These are phyloP conservation scores for Podosphaera fusca DNA, from an alignment of 2,329 filamentous ascomycete genomes.

Conservation along the genomic window DNA sequence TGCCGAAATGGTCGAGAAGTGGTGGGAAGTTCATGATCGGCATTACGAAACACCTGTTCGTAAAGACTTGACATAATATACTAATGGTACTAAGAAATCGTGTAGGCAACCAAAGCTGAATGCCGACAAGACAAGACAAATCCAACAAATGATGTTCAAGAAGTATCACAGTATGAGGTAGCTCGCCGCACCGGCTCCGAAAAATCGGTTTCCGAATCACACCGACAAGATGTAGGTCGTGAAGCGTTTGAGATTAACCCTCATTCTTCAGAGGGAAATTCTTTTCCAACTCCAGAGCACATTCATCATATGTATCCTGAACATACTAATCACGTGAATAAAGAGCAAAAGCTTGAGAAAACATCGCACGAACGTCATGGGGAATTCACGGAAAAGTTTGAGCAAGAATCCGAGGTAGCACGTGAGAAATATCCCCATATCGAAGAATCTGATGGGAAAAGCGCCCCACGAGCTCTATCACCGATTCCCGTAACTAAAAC, in stretches of 20 bases:
- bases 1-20: conserved; percentile 62
- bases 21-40: conserved; percentile 87
- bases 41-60: conserved; percentile 43
- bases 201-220: neutral
- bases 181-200: neutral
- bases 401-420: neutral
- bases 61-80: neutral
- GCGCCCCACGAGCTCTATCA: conserved; percentile 5
- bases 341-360: neutral
- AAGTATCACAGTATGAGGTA: neutral
- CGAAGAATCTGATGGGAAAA: conserved; percentile 12
- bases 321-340: neutral
- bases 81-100: neutral
- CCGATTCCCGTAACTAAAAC: neutral
- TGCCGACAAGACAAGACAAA: neutral
- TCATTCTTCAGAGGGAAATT: neutral
- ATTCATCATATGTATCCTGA: too few relatives aligned
- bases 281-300: too few relatives aligned
- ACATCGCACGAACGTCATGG: neutral
- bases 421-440: neutral
- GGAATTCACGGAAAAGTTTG: neutral
- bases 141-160: neutral
- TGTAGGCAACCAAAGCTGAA: neutral
- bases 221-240: neutral
- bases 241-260: neutral